A percentile compares a stretch with the other conserved stretches of the same genome.
Evolutionary conservation across 179 eudicot species (phyloP).

Genomic region (Silene coronaria): DNA sequence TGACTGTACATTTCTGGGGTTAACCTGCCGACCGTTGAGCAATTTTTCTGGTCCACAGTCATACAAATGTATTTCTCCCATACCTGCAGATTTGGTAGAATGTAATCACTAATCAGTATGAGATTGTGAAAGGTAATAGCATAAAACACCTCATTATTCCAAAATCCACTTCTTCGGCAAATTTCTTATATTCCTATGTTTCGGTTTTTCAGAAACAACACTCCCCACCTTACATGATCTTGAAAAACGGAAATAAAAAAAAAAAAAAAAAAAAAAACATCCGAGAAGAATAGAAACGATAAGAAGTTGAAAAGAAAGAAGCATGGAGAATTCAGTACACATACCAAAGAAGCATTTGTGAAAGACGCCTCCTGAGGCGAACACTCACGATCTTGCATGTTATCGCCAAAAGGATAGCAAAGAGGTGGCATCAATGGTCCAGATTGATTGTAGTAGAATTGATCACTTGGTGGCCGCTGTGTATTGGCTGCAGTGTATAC

Average conservation of each 20-base stretch:
- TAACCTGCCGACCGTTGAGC: slow-evolving; percentile 62
- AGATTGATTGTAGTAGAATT: slow-evolving; percentile 70
- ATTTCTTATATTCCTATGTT: too few species aligned
- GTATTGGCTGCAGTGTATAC: slow-evolving; percentile 66
- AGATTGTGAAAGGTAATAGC: too few species aligned
- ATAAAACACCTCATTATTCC: too few species aligned
- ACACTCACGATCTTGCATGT: slow-evolving; percentile 67
- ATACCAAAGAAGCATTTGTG: slow-evolving; percentile 71
- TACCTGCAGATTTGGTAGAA: slow-evolving; percentile 40
- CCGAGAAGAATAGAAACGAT: not conserved
- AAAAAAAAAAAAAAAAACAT: not conserved
- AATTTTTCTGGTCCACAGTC: slow-evolving; percentile 36
- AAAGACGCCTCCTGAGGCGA: slow-evolving; percentile 51
- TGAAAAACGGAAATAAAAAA: not conserved
- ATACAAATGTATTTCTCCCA: slow-evolving; percentile 72
- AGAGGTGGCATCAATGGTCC: slow-evolving; percentile 77
- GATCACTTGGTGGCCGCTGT: slow-evolving; percentile 44
- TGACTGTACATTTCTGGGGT: slow-evolving; percentile 64
- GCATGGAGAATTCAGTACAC: slow-evolving; percentile 15
- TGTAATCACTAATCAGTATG: not conserved
- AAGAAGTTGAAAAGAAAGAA: not conserved
- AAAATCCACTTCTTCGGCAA: too few species aligned
- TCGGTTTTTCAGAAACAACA: not conserved
- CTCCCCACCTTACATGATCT: not conserved
- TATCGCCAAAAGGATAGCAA: slow-evolving; percentile 68